These are phyloP conservation scores for Pulveroboletus sp. DNA, from an alignment of 768 basidiomycete genomes.

Conservation along the genomic window DNA sequence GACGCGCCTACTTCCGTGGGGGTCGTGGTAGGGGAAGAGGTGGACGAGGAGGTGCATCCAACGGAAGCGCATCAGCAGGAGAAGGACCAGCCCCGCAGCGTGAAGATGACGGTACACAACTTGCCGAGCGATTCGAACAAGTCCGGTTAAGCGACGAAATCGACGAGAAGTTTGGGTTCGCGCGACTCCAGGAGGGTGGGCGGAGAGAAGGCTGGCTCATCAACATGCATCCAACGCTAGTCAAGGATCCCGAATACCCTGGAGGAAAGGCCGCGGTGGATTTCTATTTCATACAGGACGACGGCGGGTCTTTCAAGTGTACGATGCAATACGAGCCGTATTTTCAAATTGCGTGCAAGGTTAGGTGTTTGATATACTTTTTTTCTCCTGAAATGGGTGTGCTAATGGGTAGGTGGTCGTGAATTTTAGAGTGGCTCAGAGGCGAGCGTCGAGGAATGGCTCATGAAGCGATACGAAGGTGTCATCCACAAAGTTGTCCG, in stretches of 20 bases:
- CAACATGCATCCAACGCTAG: conserved; percentile 96
- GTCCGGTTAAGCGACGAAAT: conserved; percentile 75
- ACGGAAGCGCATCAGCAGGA: conserved; percentile 29
- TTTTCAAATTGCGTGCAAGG: conserved; percentile 90
- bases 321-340: conserved; percentile 93
- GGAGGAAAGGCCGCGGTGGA: conserved; percentile 89
- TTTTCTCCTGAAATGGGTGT: not conserved
- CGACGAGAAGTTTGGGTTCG: conserved; percentile 91
- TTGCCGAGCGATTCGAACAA: conserved; percentile 83
- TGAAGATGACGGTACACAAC: conserved; percentile 87
- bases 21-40: conserved; percentile 47
- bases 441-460: conserved; percentile 90
- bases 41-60: conserved; percentile 29
- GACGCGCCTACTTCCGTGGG: conserved; percentile 42
- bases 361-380: conserved; percentile 30
- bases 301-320: conserved; percentile 93
- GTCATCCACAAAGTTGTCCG: conserved; percentile 73
- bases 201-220: conserved; percentile 89
- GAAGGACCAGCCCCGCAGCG: conserved; percentile 55
- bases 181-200: conserved; percentile 71
- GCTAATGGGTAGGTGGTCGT: conserved; percentile 1
- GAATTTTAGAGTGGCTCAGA: conserved; percentile 70
- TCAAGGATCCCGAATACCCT: conserved; percentile 82
- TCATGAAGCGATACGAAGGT: conserved; percentile 90
- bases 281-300: conserved; percentile 96